phyloP scores from a whole-genome alignment of 352 stramenopile genomes.

The Globisporangium cederbergense region DNA sequence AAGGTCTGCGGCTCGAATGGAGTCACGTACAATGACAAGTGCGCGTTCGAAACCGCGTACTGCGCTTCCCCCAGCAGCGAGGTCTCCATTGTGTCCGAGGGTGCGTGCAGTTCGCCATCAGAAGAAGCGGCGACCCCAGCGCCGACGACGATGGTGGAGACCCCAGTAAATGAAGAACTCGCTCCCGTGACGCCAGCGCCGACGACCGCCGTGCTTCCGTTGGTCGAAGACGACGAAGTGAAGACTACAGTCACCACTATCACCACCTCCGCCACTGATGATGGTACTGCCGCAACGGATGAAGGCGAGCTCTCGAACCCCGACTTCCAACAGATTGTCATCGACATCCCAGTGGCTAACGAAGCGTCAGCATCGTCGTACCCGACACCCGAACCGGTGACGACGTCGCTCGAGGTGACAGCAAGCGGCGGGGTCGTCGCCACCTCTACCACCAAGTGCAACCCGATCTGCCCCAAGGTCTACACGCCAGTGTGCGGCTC shows the following conservation, averaged over 20 bases:
- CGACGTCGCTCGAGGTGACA: slow-evolving; percentile 8
- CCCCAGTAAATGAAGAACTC: neutral
- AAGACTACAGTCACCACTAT: neutral
- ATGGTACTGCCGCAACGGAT: neutral
- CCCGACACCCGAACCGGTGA: neutral
- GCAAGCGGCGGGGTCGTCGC: neutral
- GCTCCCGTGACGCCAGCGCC: neutral
- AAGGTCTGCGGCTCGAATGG: slow-evolving; percentile 58
- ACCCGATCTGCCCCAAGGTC: slow-evolving; percentile 36
- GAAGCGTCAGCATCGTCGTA: neutral
- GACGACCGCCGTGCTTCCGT: neutral
- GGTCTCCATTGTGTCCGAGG: slow-evolving; percentile 23
- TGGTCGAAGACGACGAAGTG: neutral
- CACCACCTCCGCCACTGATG: neutral
- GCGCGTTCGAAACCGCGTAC: slow-evolving; percentile 37
- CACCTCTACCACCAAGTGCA: slow-evolving; percentile 27
- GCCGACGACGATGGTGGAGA: neutral
- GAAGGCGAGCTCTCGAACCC: neutral
- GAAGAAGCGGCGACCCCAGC: neutral
- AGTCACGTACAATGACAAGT: slow-evolving; percentile 51
- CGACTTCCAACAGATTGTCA: neutral
- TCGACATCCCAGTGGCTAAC: neutral
- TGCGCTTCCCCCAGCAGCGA: slow-evolving; percentile 25
- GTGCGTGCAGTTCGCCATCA: slow-evolving; percentile 18
- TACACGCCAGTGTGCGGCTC: slow-evolving; percentile 62